A percentile compares a stretch with the other conserved stretches of the same genome.
Conservation (phyloP, 768 basidiomycete genomes). For the Dictyophora rubrovolvata region DNA sequence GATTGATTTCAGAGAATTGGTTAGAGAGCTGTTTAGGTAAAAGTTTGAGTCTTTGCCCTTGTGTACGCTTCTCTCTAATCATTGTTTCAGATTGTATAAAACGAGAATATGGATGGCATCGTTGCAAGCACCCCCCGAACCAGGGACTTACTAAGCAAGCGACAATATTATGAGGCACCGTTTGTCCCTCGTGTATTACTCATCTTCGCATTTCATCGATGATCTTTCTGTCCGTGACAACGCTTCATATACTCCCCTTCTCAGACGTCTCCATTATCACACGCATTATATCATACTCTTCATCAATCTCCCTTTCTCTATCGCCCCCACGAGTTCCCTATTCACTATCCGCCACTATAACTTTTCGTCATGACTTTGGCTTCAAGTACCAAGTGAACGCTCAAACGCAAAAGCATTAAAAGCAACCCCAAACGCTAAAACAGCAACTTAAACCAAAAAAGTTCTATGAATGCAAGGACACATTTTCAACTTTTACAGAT, state of each 20-base stretch:
- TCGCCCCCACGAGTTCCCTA: too few relatives aligned
- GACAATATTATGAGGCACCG: background rate
- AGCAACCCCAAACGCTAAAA: too few relatives aligned
- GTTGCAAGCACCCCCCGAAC: conserved; percentile 16
- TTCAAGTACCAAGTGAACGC: too few relatives aligned
- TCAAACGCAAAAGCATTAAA: too few relatives aligned
- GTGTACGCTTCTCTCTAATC: conserved; percentile 7
- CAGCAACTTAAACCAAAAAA: too few relatives aligned
- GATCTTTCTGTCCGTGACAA: too few relatives aligned
- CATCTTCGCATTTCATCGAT: background rate
- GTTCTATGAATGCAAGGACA: background rate
- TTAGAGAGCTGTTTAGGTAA: conserved; percentile 86
- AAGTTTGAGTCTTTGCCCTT: conserved; percentile 14
- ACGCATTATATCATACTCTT: too few relatives aligned
- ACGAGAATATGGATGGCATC: conserved; percentile 95
- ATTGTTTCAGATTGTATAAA: conserved; percentile 62
- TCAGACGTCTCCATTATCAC: too few relatives aligned
- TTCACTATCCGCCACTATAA: too few relatives aligned
- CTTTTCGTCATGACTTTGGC: too few relatives aligned
- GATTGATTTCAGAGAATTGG: conserved; percentile 93
- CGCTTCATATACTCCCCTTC: too few relatives aligned
- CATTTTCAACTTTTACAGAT: background rate
- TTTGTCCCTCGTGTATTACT: background rate
- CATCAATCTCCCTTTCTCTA: too few relatives aligned
- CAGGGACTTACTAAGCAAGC: background rate